Conservation (phyloP, 2,329 filamentous ascomycete species). For the Sphaerostilbella broomeana region DNA sequence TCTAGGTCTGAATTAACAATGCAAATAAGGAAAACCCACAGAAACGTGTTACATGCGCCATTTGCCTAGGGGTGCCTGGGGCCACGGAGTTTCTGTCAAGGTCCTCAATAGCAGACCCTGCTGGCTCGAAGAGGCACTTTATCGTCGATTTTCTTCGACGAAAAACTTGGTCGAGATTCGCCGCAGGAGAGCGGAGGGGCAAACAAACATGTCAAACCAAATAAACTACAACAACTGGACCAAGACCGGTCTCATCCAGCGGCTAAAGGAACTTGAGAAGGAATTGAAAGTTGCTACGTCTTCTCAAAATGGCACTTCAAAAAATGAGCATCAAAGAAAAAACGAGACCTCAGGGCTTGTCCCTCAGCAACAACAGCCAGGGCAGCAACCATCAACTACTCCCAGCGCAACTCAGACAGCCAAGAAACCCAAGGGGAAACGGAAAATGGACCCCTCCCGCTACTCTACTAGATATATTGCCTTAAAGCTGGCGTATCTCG, state of each 20-base stretch:
- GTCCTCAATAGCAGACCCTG: conserved; percentile 14
- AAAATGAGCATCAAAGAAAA: neutral
- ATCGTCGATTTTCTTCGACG: conserved; percentile 13
- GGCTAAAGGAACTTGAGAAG: conserved; percentile 61
- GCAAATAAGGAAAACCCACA: neutral
- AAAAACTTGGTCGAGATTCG: conserved; percentile 2
- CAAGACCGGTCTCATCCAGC: conserved; percentile 58
- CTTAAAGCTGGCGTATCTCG: conserved; percentile 89
- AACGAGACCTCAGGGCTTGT: neutral
- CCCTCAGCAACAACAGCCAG: neutral
- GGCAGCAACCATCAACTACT: neutral
- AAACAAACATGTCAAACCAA: conserved; percentile 24
- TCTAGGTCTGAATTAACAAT: neutral
- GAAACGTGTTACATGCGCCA: conserved; percentile 22
- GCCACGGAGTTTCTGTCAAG: conserved; percentile 22
- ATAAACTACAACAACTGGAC: conserved; percentile 60
- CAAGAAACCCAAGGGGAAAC: conserved; percentile 38
- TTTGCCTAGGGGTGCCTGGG: conserved; percentile 18
- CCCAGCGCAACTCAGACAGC: conserved; percentile 1
- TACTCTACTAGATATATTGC: conserved; percentile 83
- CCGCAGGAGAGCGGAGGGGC: neutral
- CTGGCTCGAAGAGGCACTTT: conserved; percentile 1
- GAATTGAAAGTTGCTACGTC: conserved; percentile 44
- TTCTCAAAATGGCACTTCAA: neutral
- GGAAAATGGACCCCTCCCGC: conserved; percentile 66